Conservation (phyloP, 257 asterid genomes). For the Solanum dulcamara region DNA sequence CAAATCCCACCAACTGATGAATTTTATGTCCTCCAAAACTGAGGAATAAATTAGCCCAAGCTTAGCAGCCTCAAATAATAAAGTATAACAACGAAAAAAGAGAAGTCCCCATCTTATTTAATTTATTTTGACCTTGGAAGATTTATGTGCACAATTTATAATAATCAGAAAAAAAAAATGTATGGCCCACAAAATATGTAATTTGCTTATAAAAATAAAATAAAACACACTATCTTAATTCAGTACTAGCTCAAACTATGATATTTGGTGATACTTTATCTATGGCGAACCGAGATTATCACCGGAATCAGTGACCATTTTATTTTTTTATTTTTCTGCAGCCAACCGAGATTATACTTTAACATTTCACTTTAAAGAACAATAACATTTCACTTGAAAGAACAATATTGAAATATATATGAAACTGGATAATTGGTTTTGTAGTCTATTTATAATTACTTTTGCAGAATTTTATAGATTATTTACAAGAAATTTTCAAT, state of each 20-base stretch:
- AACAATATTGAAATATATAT: too few species aligned
- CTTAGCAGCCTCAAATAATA: not conserved
- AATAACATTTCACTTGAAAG: too few species aligned
- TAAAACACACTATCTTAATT: not conserved
- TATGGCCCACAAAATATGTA: not conserved
- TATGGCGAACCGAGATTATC: too few species aligned
- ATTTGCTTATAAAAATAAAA: not conserved
- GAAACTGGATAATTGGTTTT: too few species aligned
- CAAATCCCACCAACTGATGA: not conserved
- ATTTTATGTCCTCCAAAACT: not conserved
- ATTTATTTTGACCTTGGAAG: not conserved
- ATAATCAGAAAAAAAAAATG: not conserved
- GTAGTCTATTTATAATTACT: too few species aligned
- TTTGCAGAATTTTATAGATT: too few species aligned
- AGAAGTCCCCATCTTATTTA: not conserved
- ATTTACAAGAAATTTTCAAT: too few species aligned
- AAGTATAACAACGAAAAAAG: not conserved
- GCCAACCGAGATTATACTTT: too few species aligned
- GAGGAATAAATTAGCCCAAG: not conserved
- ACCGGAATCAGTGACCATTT: too few species aligned
- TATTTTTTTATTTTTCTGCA: too few species aligned
- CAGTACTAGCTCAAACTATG: not conserved
- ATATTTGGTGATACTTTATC: not conserved
- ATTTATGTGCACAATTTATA: too few species aligned
- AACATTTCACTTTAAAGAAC: too few species aligned